phyloP scores from a whole-genome alignment of 2,329 filamentous ascomycete species.

The Apiospora phragmitis region DNA sequence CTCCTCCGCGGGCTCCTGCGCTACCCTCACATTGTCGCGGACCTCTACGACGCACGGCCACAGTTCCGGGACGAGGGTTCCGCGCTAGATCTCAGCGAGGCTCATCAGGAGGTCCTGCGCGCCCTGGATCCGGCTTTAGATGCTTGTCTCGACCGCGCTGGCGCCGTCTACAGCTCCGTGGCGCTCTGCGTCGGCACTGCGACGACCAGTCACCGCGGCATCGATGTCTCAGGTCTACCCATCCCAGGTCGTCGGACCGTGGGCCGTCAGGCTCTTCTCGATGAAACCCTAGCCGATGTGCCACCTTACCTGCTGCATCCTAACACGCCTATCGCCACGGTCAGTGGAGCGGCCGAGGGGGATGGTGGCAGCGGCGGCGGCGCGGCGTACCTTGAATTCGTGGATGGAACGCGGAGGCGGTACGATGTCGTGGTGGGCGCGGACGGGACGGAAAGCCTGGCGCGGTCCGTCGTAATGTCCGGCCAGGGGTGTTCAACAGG shows the following conservation, averaged over 20 bases:
- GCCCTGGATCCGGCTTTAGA: conserved; percentile 27
- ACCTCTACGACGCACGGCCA: conserved; percentile 30
- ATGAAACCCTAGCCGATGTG: conserved; percentile 25
- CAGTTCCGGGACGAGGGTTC: conserved; percentile 26
- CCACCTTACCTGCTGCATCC: conserved; percentile 28
- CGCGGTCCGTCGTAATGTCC: conserved; percentile 27
- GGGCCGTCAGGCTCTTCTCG: conserved; percentile 27
- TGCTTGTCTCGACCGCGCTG: conserved; percentile 26
- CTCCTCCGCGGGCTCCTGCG: conserved; percentile 28
- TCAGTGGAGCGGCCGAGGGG: conserved; percentile 19
- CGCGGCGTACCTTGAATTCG: conserved; percentile 23
- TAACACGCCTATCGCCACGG: conserved; percentile 24
- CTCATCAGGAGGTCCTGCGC: conserved; percentile 22
- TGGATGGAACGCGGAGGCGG: conserved; percentile 27
- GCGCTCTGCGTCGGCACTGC: conserved; percentile 24
- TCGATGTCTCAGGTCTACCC: conserved; percentile 17
- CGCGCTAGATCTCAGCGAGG: conserved; percentile 21
- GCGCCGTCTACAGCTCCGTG: conserved; percentile 23
- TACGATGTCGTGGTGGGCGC: conserved; percentile 32
- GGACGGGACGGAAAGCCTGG: conserved; percentile 25
- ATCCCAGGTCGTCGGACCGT: conserved; percentile 22
- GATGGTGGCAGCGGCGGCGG: conserved; percentile 12
- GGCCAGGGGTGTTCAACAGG: background rate
- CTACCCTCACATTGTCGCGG: conserved; percentile 29
- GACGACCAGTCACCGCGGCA: conserved; percentile 21